Evolutionary conservation across 306 rosid genomes (phyloP).

Genomic region (Cotoneaster glaucophyllus): DNA sequence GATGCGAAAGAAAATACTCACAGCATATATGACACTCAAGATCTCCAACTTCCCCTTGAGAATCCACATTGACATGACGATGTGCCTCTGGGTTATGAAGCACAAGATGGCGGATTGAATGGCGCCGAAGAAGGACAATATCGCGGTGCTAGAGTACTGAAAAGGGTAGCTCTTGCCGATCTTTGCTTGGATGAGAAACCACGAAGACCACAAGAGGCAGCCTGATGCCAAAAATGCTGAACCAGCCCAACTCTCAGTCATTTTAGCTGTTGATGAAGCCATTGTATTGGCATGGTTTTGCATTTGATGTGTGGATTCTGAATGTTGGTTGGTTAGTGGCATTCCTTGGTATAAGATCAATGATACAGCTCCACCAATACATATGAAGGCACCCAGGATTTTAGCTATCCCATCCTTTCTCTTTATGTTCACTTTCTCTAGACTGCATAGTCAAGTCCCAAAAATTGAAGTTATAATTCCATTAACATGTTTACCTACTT

Average conservation of each 20-base stretch:
- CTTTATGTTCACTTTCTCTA: slow-evolving; percentile 60
- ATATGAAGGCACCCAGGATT: slow-evolving; percentile 45
- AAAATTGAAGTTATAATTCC: background rate
- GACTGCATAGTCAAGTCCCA: slow-evolving; percentile 31
- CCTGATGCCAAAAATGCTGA: slow-evolving; percentile 49
- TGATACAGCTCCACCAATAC: slow-evolving; percentile 58
- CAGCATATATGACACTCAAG: slow-evolving; percentile 49
- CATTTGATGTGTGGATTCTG: slow-evolving; percentile 5
- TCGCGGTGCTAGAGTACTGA: slow-evolving; percentile 78
- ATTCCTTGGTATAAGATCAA: slow-evolving; percentile 65
- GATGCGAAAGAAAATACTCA: slow-evolving; percentile 24
- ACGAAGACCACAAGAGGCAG: slow-evolving; percentile 73
- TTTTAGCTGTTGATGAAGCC: slow-evolving; percentile 3
- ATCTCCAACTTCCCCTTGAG: slow-evolving; percentile 60
- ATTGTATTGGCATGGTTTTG: background rate
- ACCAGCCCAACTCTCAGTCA: slow-evolving; percentile 55
- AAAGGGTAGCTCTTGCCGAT: slow-evolving; percentile 56
- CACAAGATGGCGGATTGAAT: slow-evolving; percentile 54
- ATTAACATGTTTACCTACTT: background rate
- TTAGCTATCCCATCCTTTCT: slow-evolving; percentile 64
- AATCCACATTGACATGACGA: slow-evolving; percentile 46
- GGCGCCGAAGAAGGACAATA: slow-evolving; percentile 61
- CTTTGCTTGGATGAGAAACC: slow-evolving; percentile 81
- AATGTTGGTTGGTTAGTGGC: slow-evolving; percentile 33
- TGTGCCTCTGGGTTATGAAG: slow-evolving; percentile 42